Evolutionary conservation across 495 filamentous ascomycete species (phyloP).

Genomic region (Acidomyces sp.): DNA sequence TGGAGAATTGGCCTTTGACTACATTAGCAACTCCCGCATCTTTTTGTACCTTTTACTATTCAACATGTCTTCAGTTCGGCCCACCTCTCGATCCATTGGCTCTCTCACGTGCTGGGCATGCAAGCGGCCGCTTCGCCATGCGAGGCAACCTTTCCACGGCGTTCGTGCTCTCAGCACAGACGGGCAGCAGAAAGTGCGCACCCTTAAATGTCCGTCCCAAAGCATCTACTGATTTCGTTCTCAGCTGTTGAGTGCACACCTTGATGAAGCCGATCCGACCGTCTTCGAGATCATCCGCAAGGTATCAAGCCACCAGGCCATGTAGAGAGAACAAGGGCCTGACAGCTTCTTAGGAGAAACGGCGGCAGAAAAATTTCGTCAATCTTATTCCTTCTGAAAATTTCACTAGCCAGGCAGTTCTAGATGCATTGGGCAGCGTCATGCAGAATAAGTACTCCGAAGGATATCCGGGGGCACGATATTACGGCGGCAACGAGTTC

Average conservation of each 20-base stretch:
- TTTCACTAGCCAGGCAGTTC: conserved; percentile 93
- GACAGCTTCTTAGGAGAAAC: conserved; percentile 58
- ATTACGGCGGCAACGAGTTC: conserved; percentile 93
- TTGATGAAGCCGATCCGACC: conserved; percentile 75
- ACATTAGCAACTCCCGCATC: neutral
- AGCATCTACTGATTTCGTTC: conserved; percentile 7
- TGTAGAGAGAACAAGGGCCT: neutral
- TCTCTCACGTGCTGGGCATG: conserved; percentile 16
- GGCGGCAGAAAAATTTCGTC: conserved; percentile 90
- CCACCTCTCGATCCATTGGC: neutral
- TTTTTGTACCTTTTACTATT: neutral
- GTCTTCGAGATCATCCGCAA: conserved; percentile 82
- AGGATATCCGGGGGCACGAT: conserved; percentile 90
- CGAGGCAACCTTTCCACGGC: conserved; percentile 3
- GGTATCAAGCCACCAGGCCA: conserved; percentile 36
- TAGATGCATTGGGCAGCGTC: conserved; percentile 90
- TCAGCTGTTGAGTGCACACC: conserved; percentile 64
- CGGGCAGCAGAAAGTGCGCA: conserved; percentile 49
- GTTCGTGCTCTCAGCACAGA: conserved; percentile 29
- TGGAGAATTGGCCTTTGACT: neutral
- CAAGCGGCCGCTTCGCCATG: conserved; percentile 4
- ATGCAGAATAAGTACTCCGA: conserved; percentile 99
- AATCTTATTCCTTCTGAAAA: conserved; percentile 98
- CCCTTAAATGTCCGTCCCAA: neutral
- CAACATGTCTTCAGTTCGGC: conserved; percentile 10